Evolutionary conservation across 2,329 filamentous ascomycete species (phyloP).

Genomic region (Metarhizium album): DNA sequence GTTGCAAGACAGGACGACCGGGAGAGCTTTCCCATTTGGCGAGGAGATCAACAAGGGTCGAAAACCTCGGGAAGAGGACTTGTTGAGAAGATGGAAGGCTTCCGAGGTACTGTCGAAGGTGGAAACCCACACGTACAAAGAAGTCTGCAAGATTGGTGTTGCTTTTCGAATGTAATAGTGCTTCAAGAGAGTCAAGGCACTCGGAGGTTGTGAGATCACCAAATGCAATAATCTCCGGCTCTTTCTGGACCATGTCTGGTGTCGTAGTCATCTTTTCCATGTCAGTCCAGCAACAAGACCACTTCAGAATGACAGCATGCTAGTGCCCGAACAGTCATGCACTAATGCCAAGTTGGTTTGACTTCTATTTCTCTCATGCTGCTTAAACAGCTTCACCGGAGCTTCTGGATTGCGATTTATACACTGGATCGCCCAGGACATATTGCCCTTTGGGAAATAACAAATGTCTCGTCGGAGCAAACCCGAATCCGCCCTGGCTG

Average conservation of each 20-base stretch:
- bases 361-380: too few relatives aligned
- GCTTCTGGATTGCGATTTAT: too few relatives aligned
- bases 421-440: too few relatives aligned
- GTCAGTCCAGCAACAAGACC: not conserved
- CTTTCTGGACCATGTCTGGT: not conserved
- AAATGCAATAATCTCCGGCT: not conserved
- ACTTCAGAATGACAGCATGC: too few relatives aligned
- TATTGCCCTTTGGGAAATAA: too few relatives aligned
- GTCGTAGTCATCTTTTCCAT: not conserved
- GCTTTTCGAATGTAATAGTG: not conserved
- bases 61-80: not conserved
- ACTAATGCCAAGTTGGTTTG: too few relatives aligned
- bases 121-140: not conserved
- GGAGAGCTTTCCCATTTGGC: not conserved
- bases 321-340: too few relatives aligned
- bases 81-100: not conserved
- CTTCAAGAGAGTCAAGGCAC: not conserved
- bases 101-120: not conserved
- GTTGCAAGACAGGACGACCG: slow-evolving; percentile 11
- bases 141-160: not conserved
- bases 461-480: too few relatives aligned
- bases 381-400: too few relatives aligned
- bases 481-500: too few relatives aligned
- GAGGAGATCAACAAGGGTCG: not conserved
- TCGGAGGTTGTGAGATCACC: not conserved